Evolutionary conservation across 2,329 filamentous ascomycete species (phyloP), one percentile per base, ranked within the genome.

Genomic region (Onygenales sp.): DNA sequence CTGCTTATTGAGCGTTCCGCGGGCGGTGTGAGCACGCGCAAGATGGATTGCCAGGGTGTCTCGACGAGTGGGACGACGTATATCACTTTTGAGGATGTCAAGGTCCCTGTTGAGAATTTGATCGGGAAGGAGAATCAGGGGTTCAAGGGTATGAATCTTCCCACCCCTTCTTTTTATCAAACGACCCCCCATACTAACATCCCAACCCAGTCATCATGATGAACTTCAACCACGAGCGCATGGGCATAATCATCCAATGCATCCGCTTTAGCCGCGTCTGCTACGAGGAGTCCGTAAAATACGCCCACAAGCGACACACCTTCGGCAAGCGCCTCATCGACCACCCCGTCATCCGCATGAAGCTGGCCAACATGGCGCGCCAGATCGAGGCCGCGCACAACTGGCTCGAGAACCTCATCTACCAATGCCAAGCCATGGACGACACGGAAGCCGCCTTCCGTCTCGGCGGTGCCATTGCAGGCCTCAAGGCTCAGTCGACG

Each of bases 221-320:
- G 69, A 96, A 96, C 80, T 96, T 96, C 79, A 97, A 97, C 81
- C 93, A 97, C 79, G 93, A 98, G 77, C 88, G 93, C 58, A 91
- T 98, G 63, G 93, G 93, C 58, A 97, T 98, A 73, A 91, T 97
- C 74, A 97, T 97, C 76, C 93, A 98, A 74, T 95, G 85, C 65
- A 72, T 96, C 59, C 90, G 93, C 65, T 97, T 98, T 81, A 85
- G 88, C 43, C 90, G 93, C 61, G 92, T 97, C 61, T 96, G 91
- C 80, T 95, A 89, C 77, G 92, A 97, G 70, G 93, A 98, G 75
- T 88, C 87, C 27, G 82, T 97, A 71, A 94, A 94, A 72, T 98
- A 96, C 74, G 91, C 90, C 57, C 88, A 93, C 83, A 98, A 98
- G 83, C 88, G 93, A 62, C 84, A 84, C 63, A 97, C 93, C 0